Conservation (phyloP, 2,329 filamentous ascomycete genomes). For the Colletotrichum sp. region DNA sequence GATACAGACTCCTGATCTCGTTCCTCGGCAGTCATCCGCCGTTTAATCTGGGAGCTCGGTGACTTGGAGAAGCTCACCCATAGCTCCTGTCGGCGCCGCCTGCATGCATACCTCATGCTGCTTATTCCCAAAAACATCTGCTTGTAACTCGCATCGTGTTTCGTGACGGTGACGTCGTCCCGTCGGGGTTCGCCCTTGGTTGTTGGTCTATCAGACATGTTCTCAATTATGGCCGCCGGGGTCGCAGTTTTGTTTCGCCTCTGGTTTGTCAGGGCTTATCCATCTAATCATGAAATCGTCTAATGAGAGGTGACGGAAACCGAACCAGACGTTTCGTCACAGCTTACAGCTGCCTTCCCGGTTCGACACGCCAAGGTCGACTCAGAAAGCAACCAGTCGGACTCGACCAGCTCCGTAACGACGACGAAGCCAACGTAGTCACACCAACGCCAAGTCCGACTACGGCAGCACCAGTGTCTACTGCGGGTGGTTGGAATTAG, state of each 20-base stretch:
- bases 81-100: not conserved
- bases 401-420: not conserved
- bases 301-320: not conserved
- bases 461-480: not conserved
- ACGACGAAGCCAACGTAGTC: not conserved
- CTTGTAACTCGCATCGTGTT: not conserved
- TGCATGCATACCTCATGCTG: conserved; percentile 5
- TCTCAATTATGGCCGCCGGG: not conserved
- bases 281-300: not conserved
- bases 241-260: conserved; percentile 14
- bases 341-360: not conserved
- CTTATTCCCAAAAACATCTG: not conserved
- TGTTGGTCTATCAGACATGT: not conserved
- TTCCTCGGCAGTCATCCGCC: not conserved
- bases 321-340: conserved; percentile 3
- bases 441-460: not conserved
- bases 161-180: conserved; percentile 5
- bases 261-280: conserved; percentile 15
- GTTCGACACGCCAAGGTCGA: not conserved
- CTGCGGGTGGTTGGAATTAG: not conserved
- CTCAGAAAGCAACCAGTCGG: not conserved
- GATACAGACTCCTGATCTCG: not conserved
- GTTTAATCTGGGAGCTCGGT: not conserved
- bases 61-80: not conserved
- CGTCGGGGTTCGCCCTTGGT: not conserved